Evolutionary conservation across 192 early-diverging fungal genomes (phyloP), one percentile per base, ranked within the genome.

Genomic region (Obelidium mucronatum): DNA sequence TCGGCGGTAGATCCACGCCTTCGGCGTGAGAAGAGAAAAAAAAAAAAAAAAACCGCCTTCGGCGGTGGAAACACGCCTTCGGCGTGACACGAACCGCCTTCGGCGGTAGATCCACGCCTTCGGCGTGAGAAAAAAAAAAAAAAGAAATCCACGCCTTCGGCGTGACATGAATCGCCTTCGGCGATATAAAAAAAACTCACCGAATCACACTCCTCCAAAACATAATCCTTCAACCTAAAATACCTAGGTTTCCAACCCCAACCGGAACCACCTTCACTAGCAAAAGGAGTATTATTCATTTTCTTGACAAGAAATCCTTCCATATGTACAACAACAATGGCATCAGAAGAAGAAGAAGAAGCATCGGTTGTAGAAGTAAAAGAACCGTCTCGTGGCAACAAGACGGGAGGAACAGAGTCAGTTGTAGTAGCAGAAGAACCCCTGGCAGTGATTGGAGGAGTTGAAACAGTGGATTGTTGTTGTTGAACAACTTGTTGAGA

Each of bases 221-320:
- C 73, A 1, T 40, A 56, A 5, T 55, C 79, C 54, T 73, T 67
- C 48, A 67, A 62, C 34, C 73, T 76, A 40, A 95, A 97, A 81
- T 91, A 97, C 61, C 96, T 88, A 40, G 93, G 86, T 79, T 98
- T 98, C 96, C 96, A 97, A 8, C 95, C 97, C 59, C 96, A 72
- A 13, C 31, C 40, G 15, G 34, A 11, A 11, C 67, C 48, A 40
- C 40, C 19, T 40, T 36, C 63, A 68, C 34, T 22, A 56, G 33
- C 28, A 8, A 28, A 24, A 2, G 6, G 4, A 28, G 52, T 31
- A 4, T 42, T 22, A 44, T 74, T 74, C 59, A 74, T 44, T 58
- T 74, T 74, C 39, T 74, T 74, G 4, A 74, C 72, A 17, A 74
- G 59, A 42, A 74, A 74, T 3, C 72, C 72, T 39, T 74, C 72